Evolutionary conservation across 768 basidiomycete species (phyloP).

Genomic region (Flagelloscypha sp.): DNA sequence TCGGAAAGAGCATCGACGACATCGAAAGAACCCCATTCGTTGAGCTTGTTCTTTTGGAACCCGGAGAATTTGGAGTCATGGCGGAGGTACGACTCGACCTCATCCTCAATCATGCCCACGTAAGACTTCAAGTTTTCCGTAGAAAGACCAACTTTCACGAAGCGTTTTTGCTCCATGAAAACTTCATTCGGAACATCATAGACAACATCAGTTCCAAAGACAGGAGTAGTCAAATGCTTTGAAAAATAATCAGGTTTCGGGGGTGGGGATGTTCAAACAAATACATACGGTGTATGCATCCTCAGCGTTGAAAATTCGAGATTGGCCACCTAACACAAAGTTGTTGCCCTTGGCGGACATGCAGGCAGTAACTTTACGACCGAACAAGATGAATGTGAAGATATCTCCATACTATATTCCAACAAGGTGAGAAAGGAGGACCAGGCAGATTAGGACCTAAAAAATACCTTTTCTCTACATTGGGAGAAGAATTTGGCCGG

Average conservation of each 20-base stretch:
- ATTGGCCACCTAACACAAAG: conserved; percentile 90
- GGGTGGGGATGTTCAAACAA: conserved; percentile 6
- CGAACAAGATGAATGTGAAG: conserved; percentile 92
- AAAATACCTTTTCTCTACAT: conserved; percentile 65
- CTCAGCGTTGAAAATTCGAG: conserved; percentile 87
- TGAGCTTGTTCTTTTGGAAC: conserved; percentile 57
- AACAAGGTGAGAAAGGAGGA: conserved; percentile 1
- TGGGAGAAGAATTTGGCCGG: conserved; percentile 82
- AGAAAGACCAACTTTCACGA: conserved; percentile 92
- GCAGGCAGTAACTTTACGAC: conserved; percentile 84
- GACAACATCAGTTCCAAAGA: conserved; percentile 96
- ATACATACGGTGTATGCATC: conserved; percentile 82
- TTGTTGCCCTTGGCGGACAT: conserved; percentile 90
- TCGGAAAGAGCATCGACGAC: conserved; percentile 67
- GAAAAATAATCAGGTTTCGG: conserved; percentile 3
- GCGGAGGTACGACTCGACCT: conserved; percentile 63
- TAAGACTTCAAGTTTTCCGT: conserved; percentile 87
- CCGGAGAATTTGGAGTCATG: conserved; percentile 54
- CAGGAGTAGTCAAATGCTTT: conserved; percentile 85
- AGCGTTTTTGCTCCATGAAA: conserved; percentile 99
- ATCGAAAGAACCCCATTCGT: conserved; percentile 76
- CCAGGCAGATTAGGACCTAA: background rate
- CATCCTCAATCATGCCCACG: conserved; percentile 69
- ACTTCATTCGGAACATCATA: conserved; percentile 95
- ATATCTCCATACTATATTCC: conserved; percentile 77